phyloP scores from a whole-genome alignment of 148 eudicot genomes.

The Rhododendron griersonianum region DNA sequence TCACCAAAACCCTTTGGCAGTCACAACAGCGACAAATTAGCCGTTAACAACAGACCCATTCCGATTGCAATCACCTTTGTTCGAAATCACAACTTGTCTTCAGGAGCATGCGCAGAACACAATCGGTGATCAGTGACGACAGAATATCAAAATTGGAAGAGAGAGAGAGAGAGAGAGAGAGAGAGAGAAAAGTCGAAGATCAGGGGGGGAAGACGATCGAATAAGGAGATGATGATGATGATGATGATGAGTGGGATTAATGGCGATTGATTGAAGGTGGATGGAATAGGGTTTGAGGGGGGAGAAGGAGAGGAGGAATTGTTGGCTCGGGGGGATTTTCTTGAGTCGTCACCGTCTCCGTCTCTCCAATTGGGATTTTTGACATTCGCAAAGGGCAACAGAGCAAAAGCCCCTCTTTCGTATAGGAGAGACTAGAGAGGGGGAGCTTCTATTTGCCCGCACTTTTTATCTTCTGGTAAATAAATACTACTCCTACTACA shows the following conservation, averaged over 20 bases:
- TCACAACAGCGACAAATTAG: slow-evolving; percentile 10
- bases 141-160: neutral
- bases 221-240: neutral
- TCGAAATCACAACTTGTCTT: neutral
- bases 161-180: too few relatives aligned
- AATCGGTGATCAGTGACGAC: neutral
- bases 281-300: neutral
- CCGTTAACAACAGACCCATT: slow-evolving; percentile 1
- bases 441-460: neutral
- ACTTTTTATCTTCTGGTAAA: neutral
- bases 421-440: neutral
- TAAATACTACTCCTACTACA: too few relatives aligned
- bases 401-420: neutral
- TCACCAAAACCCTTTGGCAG: slow-evolving; percentile 7
- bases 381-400: neutral
- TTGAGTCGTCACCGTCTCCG: neutral
- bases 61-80: neutral
- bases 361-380: neutral
- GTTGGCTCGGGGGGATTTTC: neutral
- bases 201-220: neutral
- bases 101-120: neutral
- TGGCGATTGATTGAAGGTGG: neutral
- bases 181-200: neutral
- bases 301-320: neutral
- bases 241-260: neutral